Evolutionary conservation across 768 basidiomycete genomes (phyloP).

Genomic region (Royoungia palumana): DNA sequence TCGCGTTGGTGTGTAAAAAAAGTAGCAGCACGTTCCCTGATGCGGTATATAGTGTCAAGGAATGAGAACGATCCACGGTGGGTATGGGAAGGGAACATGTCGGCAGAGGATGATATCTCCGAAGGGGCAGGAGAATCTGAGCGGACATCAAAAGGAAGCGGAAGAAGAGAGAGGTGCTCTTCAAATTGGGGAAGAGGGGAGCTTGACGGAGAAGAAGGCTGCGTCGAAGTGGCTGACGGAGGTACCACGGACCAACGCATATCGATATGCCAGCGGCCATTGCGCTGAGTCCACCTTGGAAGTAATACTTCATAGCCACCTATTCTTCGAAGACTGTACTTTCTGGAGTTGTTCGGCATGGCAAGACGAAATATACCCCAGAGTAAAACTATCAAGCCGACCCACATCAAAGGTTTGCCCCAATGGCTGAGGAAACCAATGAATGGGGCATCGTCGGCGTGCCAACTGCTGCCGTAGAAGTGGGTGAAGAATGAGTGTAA

Average conservation of each 20-base stretch:
- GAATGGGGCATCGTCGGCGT: constrained; percentile 97
- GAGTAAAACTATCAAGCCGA: constrained; percentile 71
- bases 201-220: constrained; percentile 45
- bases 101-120: constrained; percentile 43
- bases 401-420: constrained; percentile 87
- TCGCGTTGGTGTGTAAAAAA: constrained; percentile 43
- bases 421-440: constrained; percentile 87
- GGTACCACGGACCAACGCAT: constrained; percentile 53
- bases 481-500: constrained; percentile 95
- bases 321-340: constrained; percentile 55
- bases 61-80: constrained; percentile 40
- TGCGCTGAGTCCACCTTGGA: constrained; percentile 67
- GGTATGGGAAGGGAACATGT: constrained; percentile 40
- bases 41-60: constrained; percentile 50
- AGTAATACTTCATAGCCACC: constrained; percentile 77
- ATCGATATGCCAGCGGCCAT: constrained; percentile 73
- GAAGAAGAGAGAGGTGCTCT: constrained; percentile 51
- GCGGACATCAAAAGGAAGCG: constrained; percentile 58
- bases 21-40: constrained; percentile 51
- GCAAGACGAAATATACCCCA: constrained; percentile 59
- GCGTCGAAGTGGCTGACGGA: constrained; percentile 37
- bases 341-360: constrained; percentile 57
- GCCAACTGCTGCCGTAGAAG: constrained; percentile 98
- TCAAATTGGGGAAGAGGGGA: constrained; percentile 49
- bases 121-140: constrained; percentile 56